A percentile compares a stretch with the other conserved stretches of the same genome.
These are phyloP conservation scores for Cucumis cinereus DNA, from an alignment of 306 rosid genomes.

Conservation along the genomic window DNA sequence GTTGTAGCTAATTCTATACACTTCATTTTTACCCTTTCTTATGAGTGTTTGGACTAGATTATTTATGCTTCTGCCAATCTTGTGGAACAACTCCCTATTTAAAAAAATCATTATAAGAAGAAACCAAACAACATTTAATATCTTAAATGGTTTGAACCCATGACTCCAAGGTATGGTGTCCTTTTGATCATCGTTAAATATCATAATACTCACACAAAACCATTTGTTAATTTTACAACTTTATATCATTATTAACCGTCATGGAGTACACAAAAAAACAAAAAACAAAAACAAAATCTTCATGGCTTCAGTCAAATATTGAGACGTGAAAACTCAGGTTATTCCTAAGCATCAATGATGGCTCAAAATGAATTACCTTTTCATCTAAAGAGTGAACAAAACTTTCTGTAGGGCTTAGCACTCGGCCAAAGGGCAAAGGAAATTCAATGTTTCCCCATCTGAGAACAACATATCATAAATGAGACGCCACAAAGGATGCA, in stretches of 20 bases:
- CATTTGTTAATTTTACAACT: not conserved
- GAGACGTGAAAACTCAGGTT: not conserved
- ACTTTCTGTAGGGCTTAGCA: conserved; percentile 55
- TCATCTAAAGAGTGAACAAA: conserved; percentile 71
- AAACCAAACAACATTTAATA: not conserved
- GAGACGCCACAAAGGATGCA: not conserved
- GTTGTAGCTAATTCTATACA: not conserved
- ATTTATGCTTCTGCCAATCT: not conserved
- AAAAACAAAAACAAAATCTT: not conserved
- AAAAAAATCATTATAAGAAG: not conserved
- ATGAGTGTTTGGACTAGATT: not conserved
- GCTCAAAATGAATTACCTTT: conserved; percentile 32
- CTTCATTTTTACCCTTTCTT: not conserved
- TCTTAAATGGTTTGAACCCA: not conserved
- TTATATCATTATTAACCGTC: not conserved
- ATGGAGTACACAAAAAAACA: not conserved
- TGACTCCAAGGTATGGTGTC: not conserved
- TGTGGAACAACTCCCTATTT: not conserved
- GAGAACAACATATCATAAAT: conserved; percentile 1
- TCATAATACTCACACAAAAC: not conserved
- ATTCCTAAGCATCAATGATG: not conserved
- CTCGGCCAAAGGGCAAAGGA: conserved; percentile 82
- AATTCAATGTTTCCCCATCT: conserved; percentile 76
- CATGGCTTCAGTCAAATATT: not conserved
- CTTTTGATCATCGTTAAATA: not conserved